phyloP scores from a whole-genome alignment of 2,329 filamentous ascomycete genomes.

The Coniochaeta sp. region DNA sequence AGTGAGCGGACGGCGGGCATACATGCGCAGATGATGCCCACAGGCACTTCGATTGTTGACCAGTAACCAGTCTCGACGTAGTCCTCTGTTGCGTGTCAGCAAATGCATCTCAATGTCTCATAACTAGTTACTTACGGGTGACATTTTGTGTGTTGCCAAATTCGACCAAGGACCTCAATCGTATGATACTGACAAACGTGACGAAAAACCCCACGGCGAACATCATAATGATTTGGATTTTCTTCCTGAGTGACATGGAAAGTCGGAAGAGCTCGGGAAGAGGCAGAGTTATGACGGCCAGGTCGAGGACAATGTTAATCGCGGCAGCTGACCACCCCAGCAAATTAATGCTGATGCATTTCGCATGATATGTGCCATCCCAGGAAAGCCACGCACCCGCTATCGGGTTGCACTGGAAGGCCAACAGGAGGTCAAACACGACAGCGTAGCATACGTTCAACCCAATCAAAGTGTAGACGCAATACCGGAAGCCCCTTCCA shows the following conservation, averaged over 20 bases:
- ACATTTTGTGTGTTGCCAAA: constrained; percentile 6
- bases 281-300: constrained; percentile 21
- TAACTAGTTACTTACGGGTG: constrained; percentile 3
- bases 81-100: constrained; percentile 6
- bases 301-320: constrained; percentile 22
- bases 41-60: constrained; percentile 24
- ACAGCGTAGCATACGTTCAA: constrained; percentile 17
- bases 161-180: constrained; percentile 9
- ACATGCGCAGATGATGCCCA: constrained; percentile 23
- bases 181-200: constrained; percentile 17
- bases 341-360: constrained; percentile 23
- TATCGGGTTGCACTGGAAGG: constrained; percentile 23
- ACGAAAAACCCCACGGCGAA: constrained; percentile 25
- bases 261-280: constrained; percentile 20
- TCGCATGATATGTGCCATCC: constrained; percentile 21
- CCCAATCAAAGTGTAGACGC: constrained; percentile 16
- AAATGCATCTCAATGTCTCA: background rate
- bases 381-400: constrained; percentile 21
- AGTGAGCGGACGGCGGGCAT: constrained; percentile 23
- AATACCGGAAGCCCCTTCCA: constrained; percentile 16
- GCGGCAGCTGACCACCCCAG: constrained; percentile 23
- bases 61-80: constrained; percentile 15
- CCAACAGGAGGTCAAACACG: constrained; percentile 17
- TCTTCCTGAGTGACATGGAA: constrained; percentile 20
- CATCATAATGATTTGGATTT: constrained; percentile 24